Evolutionary conservation across 768 basidiomycete species (phyloP).

Genomic region (Tephrocybe rancida): DNA sequence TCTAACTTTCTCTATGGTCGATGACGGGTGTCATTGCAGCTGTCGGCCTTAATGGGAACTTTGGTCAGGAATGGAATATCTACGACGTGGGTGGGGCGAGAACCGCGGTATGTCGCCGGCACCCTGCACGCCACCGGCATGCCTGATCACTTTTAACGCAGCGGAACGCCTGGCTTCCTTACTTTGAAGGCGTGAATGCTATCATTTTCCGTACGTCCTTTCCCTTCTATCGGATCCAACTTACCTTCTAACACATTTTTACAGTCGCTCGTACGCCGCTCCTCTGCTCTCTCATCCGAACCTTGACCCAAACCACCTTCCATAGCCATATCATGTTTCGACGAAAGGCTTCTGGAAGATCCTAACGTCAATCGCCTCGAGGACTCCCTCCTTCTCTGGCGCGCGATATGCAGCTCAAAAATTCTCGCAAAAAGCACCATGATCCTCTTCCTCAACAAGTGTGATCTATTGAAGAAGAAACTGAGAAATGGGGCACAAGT

Average conservation of each 20-base stretch:
- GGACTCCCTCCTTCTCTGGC: conserved; percentile 74
- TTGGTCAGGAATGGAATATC: conserved; percentile 60
- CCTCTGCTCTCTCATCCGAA: conserved; percentile 20
- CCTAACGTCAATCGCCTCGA: conserved; percentile 66
- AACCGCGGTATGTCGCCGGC: conserved; percentile 42
- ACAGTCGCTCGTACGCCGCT: conserved; percentile 55
- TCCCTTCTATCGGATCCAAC: conserved; percentile 25
- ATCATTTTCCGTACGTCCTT: conserved; percentile 71
- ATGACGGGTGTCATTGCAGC: neutral
- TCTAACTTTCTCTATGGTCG: neutral
- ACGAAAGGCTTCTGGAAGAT: conserved; percentile 57
- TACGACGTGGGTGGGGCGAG: conserved; percentile 74
- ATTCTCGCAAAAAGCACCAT: conserved; percentile 63
- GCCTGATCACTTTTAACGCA: conserved; percentile 22
- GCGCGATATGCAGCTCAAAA: conserved; percentile 56
- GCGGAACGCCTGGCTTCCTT: conserved; percentile 75
- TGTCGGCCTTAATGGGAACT: conserved; percentile 23
- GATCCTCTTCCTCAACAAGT: conserved; percentile 77
- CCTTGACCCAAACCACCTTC: neutral
- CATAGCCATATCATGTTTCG: conserved; percentile 45
- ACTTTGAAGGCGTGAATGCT: conserved; percentile 72
- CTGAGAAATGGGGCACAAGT: conserved; percentile 43
- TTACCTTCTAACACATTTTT: conserved; percentile 20
- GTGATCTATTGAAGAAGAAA: conserved; percentile 59
- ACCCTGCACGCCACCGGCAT: neutral